A percentile compares a stretch with the other conserved stretches of the same genome.
phyloP scores from a whole-genome alignment of 352 stramenopile species.

The Phytopythium litorale region DNA sequence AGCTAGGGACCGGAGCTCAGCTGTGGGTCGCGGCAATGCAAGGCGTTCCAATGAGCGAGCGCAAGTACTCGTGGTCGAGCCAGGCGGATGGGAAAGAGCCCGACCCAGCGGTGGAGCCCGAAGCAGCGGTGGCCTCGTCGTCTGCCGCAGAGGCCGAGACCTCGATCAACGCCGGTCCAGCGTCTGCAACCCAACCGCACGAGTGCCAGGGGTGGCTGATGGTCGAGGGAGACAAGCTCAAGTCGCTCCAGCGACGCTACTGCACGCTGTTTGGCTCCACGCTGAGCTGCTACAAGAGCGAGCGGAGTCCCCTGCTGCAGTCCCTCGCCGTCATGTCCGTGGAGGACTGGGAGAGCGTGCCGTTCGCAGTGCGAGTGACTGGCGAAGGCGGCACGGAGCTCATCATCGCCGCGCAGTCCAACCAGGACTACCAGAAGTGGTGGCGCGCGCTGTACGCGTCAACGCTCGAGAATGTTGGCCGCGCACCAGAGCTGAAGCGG shows the following conservation, averaged over 20 bases:
- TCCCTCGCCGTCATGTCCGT: constrained; percentile 40
- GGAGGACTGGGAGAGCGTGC: constrained; percentile 22
- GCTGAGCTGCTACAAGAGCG: constrained; percentile 77
- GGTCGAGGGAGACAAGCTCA: constrained; percentile 60
- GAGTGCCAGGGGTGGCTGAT: constrained; percentile 49
- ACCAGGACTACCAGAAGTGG: constrained; percentile 66
- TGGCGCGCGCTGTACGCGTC: constrained; percentile 35
- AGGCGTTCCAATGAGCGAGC: constrained; percentile 13
- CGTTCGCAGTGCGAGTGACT: constrained; percentile 42
- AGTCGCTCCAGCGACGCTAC: constrained; percentile 73
- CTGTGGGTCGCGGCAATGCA: constrained; percentile 66
- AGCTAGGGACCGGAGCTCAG: constrained; percentile 29
- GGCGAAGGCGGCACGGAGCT: constrained; percentile 45
- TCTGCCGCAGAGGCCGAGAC: neutral
- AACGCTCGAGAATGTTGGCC: constrained; percentile 1
- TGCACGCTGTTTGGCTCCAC: constrained; percentile 69
- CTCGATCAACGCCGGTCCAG: too few relatives aligned
- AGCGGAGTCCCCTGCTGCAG: constrained; percentile 46
- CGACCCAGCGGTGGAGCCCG: constrained; percentile 15
- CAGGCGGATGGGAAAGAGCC: neutral
- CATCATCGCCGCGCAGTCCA: constrained; percentile 55
- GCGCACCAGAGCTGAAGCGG: neutral
- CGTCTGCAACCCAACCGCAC: neutral
- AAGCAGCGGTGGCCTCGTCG: constrained; percentile 6
- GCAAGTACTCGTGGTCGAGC: constrained; percentile 34